Evolutionary conservation across 1,139 yeast species (phyloP).

Genomic region (Blastobotrys ciferrii): DNA sequence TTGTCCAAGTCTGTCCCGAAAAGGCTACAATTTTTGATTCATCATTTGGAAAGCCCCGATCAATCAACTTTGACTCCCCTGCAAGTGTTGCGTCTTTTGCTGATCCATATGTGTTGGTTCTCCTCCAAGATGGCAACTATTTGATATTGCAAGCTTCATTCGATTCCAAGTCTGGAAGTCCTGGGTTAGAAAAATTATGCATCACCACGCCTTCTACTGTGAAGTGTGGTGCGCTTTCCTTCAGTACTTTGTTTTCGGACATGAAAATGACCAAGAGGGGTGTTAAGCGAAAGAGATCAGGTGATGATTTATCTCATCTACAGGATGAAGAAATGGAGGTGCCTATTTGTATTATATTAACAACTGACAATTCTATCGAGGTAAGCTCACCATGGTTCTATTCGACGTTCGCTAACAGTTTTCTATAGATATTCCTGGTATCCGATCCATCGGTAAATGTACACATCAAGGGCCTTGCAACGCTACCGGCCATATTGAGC

Average conservation of each 20-base stretch:
- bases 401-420: constrained; percentile 7
- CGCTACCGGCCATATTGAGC: constrained; percentile 7
- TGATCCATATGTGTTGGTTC: constrained; percentile 28
- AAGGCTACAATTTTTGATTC: constrained; percentile 65
- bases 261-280: constrained; percentile 9
- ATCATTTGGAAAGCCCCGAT: constrained; percentile 43
- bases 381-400: constrained; percentile 14
- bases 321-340: constrained; percentile 8
- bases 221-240: constrained; percentile 16
- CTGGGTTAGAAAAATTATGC: constrained; percentile 12
- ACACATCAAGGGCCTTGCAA: constrained; percentile 5
- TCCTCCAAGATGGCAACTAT: constrained; percentile 24
- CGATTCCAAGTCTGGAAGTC: constrained; percentile 14
- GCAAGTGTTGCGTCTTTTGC: constrained; percentile 52
- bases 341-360: constrained; percentile 9
- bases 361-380: constrained; percentile 14
- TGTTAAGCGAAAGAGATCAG: constrained; percentile 21
- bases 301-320: constrained; percentile 1
- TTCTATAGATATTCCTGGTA: constrained; percentile 12
- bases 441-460: constrained; percentile 11
- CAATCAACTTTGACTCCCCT: constrained; percentile 42
- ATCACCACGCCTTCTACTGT: constrained; percentile 4
- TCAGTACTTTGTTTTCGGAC: constrained; percentile 2
- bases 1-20: constrained; percentile 72
- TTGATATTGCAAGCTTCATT: constrained; percentile 14